A percentile compares a stretch with the other conserved stretches of the same genome.
Evolutionary conservation across 495 filamentous ascomycete species (phyloP).

Genomic region (Aspergillus taichungensis): DNA sequence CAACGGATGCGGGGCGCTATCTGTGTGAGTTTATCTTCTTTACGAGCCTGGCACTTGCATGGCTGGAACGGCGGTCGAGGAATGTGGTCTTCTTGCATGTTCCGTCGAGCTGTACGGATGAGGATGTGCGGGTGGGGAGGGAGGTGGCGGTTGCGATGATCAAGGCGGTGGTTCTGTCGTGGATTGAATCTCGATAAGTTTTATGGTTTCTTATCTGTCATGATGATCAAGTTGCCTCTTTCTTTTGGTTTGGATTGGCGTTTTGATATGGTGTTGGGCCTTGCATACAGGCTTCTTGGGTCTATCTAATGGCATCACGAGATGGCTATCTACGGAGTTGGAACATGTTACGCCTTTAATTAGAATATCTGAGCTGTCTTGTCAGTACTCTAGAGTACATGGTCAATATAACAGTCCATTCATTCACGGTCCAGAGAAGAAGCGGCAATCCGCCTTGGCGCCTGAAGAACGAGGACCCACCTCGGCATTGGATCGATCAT

Average conservation of each 20-base stretch:
- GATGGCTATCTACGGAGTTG: too few relatives aligned
- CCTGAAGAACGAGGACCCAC: too few relatives aligned
- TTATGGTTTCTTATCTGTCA: neutral
- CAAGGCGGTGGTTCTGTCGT: constrained; percentile 51
- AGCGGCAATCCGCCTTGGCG: too few relatives aligned
- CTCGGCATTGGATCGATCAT: too few relatives aligned
- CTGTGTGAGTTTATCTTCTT: constrained; percentile 86
- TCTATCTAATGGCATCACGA: too few relatives aligned
- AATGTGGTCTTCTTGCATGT: constrained; percentile 75
- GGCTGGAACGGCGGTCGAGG: constrained; percentile 38
- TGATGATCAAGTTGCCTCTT: neutral
- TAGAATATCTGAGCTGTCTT: neutral
- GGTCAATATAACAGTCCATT: too few relatives aligned
- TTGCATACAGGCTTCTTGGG: too few relatives aligned
- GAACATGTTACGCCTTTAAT: too few relatives aligned
- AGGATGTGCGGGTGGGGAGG: constrained; percentile 48
- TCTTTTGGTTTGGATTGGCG: neutral
- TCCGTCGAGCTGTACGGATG: constrained; percentile 49
- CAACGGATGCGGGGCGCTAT: constrained; percentile 70
- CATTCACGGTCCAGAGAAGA: too few relatives aligned
- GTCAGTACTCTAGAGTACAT: neutral
- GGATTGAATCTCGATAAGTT: constrained; percentile 16
- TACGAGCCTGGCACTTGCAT: constrained; percentile 53
- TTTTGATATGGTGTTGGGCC: too few relatives aligned
- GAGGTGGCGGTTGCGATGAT: constrained; percentile 62